Evolutionary conservation across 441 rosid species (phyloP).

Genomic region (Populus trichocarpa): DNA sequence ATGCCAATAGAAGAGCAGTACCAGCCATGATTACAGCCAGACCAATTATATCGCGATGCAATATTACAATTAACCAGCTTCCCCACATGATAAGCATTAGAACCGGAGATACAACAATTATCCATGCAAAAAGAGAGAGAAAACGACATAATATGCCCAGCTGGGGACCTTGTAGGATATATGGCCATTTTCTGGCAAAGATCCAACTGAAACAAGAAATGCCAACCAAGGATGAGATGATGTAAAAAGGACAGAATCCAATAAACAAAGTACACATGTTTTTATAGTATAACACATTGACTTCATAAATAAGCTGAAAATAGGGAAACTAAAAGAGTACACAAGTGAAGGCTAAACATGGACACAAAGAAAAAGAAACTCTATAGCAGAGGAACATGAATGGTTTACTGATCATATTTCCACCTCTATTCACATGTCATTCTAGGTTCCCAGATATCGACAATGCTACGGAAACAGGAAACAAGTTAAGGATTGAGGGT

Average conservation of each 20-base stretch:
- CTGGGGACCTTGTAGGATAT: conserved; percentile 84
- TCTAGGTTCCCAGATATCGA: too few species aligned
- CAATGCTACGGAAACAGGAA: too few species aligned
- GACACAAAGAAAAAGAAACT: background rate
- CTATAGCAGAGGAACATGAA: background rate
- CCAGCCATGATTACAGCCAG: conserved; percentile 98
- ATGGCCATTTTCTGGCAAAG: conserved; percentile 97
- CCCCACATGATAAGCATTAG: conserved; percentile 89
- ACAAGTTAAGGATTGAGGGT: too few species aligned
- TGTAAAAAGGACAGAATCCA: background rate
- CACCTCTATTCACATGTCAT: too few species aligned
- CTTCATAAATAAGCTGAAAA: background rate
- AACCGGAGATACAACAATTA: conserved; percentile 81
- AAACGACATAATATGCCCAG: conserved; percentile 72
- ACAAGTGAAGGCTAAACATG: background rate
- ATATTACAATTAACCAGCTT: conserved; percentile 71
- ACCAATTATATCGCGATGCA: conserved; percentile 91
- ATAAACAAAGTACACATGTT: background rate
- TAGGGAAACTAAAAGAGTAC: background rate
- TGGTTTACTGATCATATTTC: background rate
- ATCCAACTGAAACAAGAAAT: conserved; percentile 78
- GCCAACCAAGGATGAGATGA: conserved; percentile 1
- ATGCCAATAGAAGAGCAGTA: conserved; percentile 91
- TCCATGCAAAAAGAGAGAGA: conserved; percentile 78
- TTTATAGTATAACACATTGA: background rate